phyloP scores from a whole-genome alignment of 305 asterid species.

The Fraxinus floribunda region DNA sequence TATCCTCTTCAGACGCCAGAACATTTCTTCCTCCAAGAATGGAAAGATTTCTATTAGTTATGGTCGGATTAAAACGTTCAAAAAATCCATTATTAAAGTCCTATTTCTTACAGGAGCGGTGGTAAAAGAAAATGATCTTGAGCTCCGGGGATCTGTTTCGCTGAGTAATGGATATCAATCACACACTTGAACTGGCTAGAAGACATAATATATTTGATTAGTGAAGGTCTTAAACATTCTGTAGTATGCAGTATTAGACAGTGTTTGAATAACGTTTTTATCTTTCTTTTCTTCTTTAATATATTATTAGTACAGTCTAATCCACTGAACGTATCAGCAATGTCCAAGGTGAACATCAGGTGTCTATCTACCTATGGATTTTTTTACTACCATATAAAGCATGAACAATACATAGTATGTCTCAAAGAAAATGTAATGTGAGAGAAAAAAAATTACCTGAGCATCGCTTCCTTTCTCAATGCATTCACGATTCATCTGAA shows the following conservation, averaged over 20 bases:
- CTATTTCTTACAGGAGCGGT: background rate
- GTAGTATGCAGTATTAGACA: background rate
- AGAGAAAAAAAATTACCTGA: constrained; percentile 33
- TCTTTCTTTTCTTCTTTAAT: background rate
- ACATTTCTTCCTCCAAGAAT: background rate
- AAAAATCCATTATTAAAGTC: background rate
- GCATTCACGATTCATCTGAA: constrained; percentile 66
- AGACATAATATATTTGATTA: background rate
- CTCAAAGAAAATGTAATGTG: background rate
- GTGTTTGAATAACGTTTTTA: background rate
- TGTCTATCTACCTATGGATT: background rate
- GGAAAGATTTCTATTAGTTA: background rate
- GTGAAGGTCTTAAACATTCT: background rate
- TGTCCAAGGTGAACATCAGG: background rate
- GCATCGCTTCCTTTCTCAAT: constrained; percentile 64
- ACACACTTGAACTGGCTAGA: background rate
- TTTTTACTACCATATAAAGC: background rate
- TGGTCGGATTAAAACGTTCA: background rate
- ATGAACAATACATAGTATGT: background rate
- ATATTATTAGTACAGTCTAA: background rate
- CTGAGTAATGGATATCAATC: background rate
- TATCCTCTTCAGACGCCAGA: background rate
- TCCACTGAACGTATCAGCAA: background rate
- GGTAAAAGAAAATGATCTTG: background rate
- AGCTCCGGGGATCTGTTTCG: background rate